phyloP scores from a whole-genome alignment of 768 basidiomycete species.

The Phylloporus scabripes region DNA sequence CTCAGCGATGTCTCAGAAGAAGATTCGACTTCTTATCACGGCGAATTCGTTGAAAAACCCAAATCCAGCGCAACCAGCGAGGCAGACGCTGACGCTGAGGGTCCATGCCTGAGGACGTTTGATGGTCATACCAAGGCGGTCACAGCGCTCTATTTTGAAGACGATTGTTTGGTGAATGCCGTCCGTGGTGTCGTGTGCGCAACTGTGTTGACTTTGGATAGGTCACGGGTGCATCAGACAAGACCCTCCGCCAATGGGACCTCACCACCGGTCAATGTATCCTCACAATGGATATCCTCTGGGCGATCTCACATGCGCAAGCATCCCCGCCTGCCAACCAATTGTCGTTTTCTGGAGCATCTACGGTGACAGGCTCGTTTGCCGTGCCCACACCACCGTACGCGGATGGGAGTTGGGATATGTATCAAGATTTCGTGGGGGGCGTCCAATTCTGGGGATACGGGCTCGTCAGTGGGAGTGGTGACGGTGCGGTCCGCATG shows the following conservation, averaged over 20 bases:
- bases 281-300: constrained; percentile 99
- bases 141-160: constrained; percentile 93
- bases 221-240: constrained; percentile 98
- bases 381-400: constrained; percentile 82
- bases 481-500: constrained; percentile 96
- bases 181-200: neutral
- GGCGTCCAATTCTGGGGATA: constrained; percentile 99
- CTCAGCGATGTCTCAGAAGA: constrained; percentile 64
- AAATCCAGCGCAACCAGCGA: constrained; percentile 36
- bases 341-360: constrained; percentile 46
- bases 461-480: constrained; percentile 93
- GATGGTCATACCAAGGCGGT: constrained; percentile 94
- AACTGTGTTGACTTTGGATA: constrained; percentile 31
- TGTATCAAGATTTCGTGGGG: constrained; percentile 97
- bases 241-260: constrained; percentile 98
- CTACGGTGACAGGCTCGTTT: constrained; percentile 59
- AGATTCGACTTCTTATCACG: constrained; percentile 35
- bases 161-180: constrained; percentile 74
- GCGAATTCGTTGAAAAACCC: constrained; percentile 34
- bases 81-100: constrained; percentile 41
- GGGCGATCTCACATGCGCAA: constrained; percentile 94
- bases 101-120: constrained; percentile 59
- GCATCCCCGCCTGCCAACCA: constrained; percentile 36
- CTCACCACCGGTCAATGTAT: constrained; percentile 96
- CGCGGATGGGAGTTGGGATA: constrained; percentile 87